These are phyloP conservation scores for Lecanicillium sp. DNA, from an alignment of 2,329 filamentous ascomycete species.

Conservation along the genomic window DNA sequence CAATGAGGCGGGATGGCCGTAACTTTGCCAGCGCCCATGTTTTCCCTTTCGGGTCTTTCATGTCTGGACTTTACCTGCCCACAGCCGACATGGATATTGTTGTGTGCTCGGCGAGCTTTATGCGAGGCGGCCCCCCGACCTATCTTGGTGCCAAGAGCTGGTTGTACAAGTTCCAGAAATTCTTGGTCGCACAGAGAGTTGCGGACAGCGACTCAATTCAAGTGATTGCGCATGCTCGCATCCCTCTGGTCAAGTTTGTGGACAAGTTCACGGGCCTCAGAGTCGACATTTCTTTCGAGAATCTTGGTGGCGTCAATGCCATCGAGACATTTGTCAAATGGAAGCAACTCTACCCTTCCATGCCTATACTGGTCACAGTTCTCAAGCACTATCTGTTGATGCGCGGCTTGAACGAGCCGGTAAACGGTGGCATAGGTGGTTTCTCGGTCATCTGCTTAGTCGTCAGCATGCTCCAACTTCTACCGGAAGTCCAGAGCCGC, in stretches of 20 bases:
- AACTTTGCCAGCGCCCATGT: constrained; percentile 58
- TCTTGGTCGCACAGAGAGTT: constrained; percentile 52
- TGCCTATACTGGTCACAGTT: constrained; percentile 79
- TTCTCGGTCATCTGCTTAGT: constrained; percentile 93
- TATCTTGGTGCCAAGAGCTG: constrained; percentile 45
- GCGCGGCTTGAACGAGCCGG: constrained; percentile 85
- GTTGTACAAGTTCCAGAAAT: constrained; percentile 56
- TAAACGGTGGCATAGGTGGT: constrained; percentile 83
- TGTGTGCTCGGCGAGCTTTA: constrained; percentile 57
- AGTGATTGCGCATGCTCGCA: constrained; percentile 68
- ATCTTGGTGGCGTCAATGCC: constrained; percentile 72
- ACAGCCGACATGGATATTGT: constrained; percentile 93
- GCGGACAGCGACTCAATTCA: constrained; percentile 54
- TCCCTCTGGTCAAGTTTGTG: constrained; percentile 88
- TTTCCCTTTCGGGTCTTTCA: constrained; percentile 85
- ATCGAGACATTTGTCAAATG: constrained; percentile 75
- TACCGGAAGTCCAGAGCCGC: constrained; percentile 62
- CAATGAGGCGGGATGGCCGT: constrained; percentile 45
- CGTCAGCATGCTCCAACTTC: constrained; percentile 77
- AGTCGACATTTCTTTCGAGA: constrained; percentile 94
- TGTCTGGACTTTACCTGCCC: constrained; percentile 65
- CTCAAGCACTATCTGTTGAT: constrained; percentile 92
- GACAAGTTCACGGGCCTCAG: constrained; percentile 72
- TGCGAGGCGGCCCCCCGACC: constrained; percentile 43
- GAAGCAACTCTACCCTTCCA: constrained; percentile 72